Conservation (phyloP, 1,284 basidiomycete genomes). For the Boletus hoseneyae region DNA sequence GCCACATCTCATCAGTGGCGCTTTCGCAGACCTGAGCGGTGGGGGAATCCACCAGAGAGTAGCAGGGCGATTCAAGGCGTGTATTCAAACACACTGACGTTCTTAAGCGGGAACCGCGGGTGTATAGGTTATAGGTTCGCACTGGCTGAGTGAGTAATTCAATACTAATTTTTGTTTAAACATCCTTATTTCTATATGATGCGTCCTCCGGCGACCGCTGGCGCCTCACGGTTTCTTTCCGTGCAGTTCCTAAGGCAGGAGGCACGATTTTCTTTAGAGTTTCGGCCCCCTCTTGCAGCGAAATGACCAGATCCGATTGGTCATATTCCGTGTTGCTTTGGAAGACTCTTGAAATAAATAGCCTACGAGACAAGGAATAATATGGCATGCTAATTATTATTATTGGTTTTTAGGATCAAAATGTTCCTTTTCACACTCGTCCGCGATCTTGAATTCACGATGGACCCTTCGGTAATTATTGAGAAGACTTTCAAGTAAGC, state of each 20-base stretch:
- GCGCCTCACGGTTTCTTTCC: conserved; percentile 2
- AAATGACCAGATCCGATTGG: not conserved
- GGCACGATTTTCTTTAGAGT: conserved; percentile 23
- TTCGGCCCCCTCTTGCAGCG: not conserved
- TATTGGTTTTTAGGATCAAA: conserved; percentile 47
- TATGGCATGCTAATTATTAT: conserved; percentile 15
- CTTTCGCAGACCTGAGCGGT: conserved; percentile 54
- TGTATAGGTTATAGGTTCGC: conserved; percentile 76
- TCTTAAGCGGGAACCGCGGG: conserved; percentile 59
- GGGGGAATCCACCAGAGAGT: conserved; percentile 41
- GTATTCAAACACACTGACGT: conserved; percentile 64
- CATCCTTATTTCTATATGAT: not conserved
- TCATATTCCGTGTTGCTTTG: conserved; percentile 1
- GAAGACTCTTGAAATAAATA: not conserved
- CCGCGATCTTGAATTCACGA: conserved; percentile 53
- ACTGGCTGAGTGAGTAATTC: conserved; percentile 55
- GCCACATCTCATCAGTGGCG: conserved; percentile 23
- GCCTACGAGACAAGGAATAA: conserved; percentile 2
- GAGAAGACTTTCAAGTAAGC: conserved; percentile 64
- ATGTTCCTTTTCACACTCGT: conserved; percentile 57
- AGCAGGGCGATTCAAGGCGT: conserved; percentile 53
- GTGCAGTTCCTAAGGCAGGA: conserved; percentile 4
- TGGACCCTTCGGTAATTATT: conserved; percentile 51
- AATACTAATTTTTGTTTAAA: conserved; percentile 2
- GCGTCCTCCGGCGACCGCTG: conserved; percentile 4